Percentiles rank a stretch among this genome's conserved stretches.
These are phyloP conservation scores for Saturnispora bothae DNA, from an alignment of 805 yeast species.

Conservation along the genomic window DNA sequence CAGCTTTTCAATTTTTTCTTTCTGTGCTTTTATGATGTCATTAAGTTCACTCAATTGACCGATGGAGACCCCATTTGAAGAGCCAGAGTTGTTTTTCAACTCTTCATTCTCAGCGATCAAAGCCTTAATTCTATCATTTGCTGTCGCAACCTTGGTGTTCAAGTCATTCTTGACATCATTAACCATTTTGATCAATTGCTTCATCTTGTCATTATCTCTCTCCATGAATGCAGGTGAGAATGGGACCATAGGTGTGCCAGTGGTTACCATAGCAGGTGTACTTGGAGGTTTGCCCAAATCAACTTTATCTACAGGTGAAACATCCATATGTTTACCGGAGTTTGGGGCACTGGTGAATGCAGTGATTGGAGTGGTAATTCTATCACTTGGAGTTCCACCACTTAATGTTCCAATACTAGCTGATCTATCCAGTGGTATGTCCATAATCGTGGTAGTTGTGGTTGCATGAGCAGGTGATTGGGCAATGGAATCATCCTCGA, in stretches of 20 bases:
- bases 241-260: slow-evolving; percentile 7
- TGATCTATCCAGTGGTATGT: neutral
- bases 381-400: neutral
- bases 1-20: slow-evolving; percentile 33
- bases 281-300: neutral
- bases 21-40: slow-evolving; percentile 43
- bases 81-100: slow-evolving; percentile 3
- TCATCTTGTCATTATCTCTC: slow-evolving; percentile 15
- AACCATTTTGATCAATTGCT: slow-evolving; percentile 20
- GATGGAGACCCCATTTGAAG: slow-evolving; percentile 1
- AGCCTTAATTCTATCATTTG: slow-evolving; percentile 40
- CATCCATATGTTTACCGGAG: neutral
- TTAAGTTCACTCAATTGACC: slow-evolving; percentile 31
- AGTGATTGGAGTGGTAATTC: neutral
- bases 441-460: neutral
- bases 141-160: slow-evolving; percentile 43
- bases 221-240: slow-evolving; percentile 14
- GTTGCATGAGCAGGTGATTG: neutral
- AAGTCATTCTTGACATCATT: slow-evolving; percentile 31
- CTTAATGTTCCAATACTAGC: no score
- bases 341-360: neutral
- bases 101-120: slow-evolving; percentile 33
- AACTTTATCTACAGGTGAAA: slow-evolving; percentile 2
- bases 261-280: slow-evolving; percentile 1
- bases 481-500: neutral